Evolutionary conservation across 169 alveolate genomes (phyloP).

Genomic region (Cryptosporidium tyzzeri): DNA sequence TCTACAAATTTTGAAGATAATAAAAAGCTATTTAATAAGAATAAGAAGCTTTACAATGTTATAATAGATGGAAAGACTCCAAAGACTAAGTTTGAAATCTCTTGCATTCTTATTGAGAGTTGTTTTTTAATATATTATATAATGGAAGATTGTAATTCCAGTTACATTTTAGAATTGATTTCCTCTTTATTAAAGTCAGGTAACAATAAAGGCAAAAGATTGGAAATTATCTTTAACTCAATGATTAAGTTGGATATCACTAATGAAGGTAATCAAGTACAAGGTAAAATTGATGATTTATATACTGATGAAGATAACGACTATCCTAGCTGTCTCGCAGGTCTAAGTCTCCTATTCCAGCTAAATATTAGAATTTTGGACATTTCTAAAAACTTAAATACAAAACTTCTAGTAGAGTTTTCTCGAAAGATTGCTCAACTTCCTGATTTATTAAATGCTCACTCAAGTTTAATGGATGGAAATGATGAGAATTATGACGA

Average conservation of each 20-base stretch:
- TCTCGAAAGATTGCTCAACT: conserved; percentile 43
- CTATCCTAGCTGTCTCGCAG: conserved; percentile 53
- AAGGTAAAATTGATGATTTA: neutral
- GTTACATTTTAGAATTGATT: conserved; percentile 1
- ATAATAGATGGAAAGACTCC: neutral
- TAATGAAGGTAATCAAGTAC: neutral
- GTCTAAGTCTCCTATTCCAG: conserved; percentile 23
- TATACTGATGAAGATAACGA: conserved; percentile 14
- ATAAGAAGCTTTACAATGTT: neutral
- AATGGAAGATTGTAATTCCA: conserved; percentile 48
- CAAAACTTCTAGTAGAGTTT: conserved; percentile 7
- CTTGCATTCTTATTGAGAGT: conserved; percentile 3
- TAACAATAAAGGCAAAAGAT: neutral
- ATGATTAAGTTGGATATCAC: conserved; percentile 19
- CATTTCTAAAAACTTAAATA: neutral
- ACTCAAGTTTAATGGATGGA: conserved; percentile 13
- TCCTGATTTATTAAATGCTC: conserved; percentile 58
- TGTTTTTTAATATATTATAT: conserved; percentile 18
- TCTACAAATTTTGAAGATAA: neutral
- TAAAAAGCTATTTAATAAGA: conserved; percentile 1
- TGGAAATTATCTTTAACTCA: neutral
- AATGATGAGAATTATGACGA: conserved; percentile 37
- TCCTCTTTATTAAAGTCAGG: neutral
- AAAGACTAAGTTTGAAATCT: neutral
- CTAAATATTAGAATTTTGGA: neutral